Base-by-base conservation (phyloP, 2,329 filamentous ascomycete genomes). In the Alternaria viburni region DNA sequence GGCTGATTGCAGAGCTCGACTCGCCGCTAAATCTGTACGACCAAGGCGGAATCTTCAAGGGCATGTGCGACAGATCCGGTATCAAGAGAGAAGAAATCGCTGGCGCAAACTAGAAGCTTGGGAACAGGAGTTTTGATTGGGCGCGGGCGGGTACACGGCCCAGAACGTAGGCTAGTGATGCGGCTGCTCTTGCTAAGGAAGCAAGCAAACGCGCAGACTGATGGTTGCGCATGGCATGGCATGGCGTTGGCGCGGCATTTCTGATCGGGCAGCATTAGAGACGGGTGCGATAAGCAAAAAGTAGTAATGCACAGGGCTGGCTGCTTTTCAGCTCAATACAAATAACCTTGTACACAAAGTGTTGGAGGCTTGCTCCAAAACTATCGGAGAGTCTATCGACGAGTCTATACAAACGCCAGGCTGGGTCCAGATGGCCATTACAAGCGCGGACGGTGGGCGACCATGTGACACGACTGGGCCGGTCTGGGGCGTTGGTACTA, bases 11-110 rank as follows among this genome's bases (percentile, higher is more conserved):
- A 0, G 94, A 98, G 85, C 84, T 98, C 66, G 96, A 92, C 74
- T 86, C 87, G 13, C 96, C 96, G 3, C 75, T 91, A 45, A 85
- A 83, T 46, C 82, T 99, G 64, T 98, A 91, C 86, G 86, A 90
- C 28, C 81, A 85, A 50, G 89, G 87, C 10, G 91, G 92, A 0
- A 93, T 97, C 58, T 98, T 98, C 80, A 86, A 91, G 69, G 85
- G 90, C 36, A 97, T 97, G 94, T 97, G 94, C 77, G 93, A 97
- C 47, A 85, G 92, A 54, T 94, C 92, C 74, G 93, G 93, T 1
- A 96, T 97, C 71, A 77, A 83, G 32, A 78, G 82, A 57, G 83
- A 84, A 54, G 84, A 87, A 69, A 85, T 86, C 69, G 69, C 74
- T 45, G 67, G 64, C 32, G 64, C 65, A 57, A 50, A 65, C 32